Base-by-base conservation (phyloP, 371 early-diverging fungal species). In the Mucor ambiguus region DNA sequence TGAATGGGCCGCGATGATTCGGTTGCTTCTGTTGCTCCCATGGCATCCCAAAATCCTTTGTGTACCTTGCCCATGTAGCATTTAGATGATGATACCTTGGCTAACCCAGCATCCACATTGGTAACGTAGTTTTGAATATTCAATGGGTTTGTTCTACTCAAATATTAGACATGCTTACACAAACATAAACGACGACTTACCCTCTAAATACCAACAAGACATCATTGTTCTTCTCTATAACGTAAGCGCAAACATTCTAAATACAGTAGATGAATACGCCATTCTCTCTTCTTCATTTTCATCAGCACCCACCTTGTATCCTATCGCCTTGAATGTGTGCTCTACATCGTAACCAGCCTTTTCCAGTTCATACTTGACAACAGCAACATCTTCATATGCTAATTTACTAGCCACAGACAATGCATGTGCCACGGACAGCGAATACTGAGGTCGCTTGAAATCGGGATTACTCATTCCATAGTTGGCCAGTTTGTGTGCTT, bases 121-220 rank as follows among this genome's bases (percentile, higher is more conserved):
- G 86, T 86, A 38, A 84, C 79, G 60, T 80, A 84, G 49, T 86
- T 81, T 67, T 86, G 86, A 33, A 86, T 81, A 60, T 86, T 86
- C 32, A 86, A 67, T n/a, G 86, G 86, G 61, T 86, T 84, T 9
- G 86, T 86, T n/a, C 84, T 75, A 44, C 9, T 11, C 9, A 46
- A 24, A 3, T 3, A 26, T 57, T 18, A 30, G 33, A 7, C 24
- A 20, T 46, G 22, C 7, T 29, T 28, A 32, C 30, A 8, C 35
- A 28, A 26, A 9, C 5, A 63, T 56, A 18, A 9, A 33, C 28
- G n/a, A 54, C 14, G 16, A 16, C 29, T 37, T 71, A 75, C 70
- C 79, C 86, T 66, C 86, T 77, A 61, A 86, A 86, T 4, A 86
- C 84, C 0, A 86, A 64, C 12, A 86, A 57, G 28, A 86, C 77